Base-by-base conservation (phyloP, 345 rosid genomes). In the Lepidium didymum region DNA sequence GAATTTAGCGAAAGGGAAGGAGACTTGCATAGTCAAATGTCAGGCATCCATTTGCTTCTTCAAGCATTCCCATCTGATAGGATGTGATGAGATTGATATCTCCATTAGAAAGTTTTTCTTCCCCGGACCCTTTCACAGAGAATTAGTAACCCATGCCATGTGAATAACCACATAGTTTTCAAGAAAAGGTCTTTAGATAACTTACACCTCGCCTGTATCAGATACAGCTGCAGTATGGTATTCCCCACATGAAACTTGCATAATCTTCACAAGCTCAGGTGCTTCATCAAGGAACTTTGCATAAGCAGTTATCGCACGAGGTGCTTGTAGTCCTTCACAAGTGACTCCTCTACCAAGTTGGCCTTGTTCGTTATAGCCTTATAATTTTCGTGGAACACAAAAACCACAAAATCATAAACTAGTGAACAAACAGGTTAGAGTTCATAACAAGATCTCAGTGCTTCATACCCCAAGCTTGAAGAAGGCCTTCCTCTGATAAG, bases 301-400 rank as follows among this genome's bases (percentile, higher is more conserved):
- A 78, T 83, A 94, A 62, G 87, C 85, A 77, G 70, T 81, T 72
- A 94, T 83, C 52, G 84, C 74, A 62, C 83, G 89, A 76, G 92
- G 86, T 69, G 87, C 78, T 72, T 91, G 99, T 54, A 94, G 75
- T 73, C 99, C 99, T 84, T 94, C 97, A 78, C 86, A 89, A 52
- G 99, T 89, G 72, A 91, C 4, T 60, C 99, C 99, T 80, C 97
- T 87, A 70, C 99, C 99, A 71, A 94, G 97, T 71, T 91, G 97
- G 70, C 97, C 99, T 77, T 77, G 80, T 76, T 91, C 97, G 70
- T 94, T 91, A 81, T 91, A 89, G 73, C 99, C 97, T 91, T 54
- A 18, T 36, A 11, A 44, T 51, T 71, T 56, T 7, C 47, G 51
- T 42, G 34, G 15, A 58, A 16, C 21, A 61, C 37, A 62, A 9